phyloP scores from a whole-genome alignment of 495 filamentous ascomycete species.

The Jackrogersella minutella region DNA sequence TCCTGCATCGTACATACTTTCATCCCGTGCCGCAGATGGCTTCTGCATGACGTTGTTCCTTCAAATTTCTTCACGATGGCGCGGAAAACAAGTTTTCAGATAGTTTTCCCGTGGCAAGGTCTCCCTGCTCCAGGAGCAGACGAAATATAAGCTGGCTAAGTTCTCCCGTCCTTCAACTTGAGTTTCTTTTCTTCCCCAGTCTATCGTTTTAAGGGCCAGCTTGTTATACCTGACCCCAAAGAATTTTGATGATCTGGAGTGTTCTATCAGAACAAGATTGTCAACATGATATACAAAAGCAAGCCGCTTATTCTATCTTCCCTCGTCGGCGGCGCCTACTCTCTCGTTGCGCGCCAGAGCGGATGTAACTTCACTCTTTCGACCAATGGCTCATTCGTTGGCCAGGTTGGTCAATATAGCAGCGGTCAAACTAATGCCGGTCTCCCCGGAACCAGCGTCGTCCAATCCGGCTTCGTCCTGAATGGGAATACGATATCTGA shows the following conservation, averaged over 20 bases:
- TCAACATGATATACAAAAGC: conserved; percentile 36
- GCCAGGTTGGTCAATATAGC: conserved; percentile 38
- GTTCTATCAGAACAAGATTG: conserved; percentile 9
- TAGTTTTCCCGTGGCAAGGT: conserved; percentile 12
- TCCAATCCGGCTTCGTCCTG: conserved; percentile 30
- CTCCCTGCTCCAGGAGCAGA: background rate
- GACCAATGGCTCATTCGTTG: conserved; percentile 29
- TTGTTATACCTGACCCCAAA: conserved; percentile 28
- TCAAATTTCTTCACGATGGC: background rate
- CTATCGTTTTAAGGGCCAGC: conserved; percentile 33
- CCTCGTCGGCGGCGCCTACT: conserved; percentile 28
- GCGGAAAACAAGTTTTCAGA: conserved; percentile 26
- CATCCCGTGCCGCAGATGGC: conserved; percentile 2
- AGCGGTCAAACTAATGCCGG: conserved; percentile 33
- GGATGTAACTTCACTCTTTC: conserved; percentile 37
- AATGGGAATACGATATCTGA: conserved; percentile 40
- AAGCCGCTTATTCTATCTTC: conserved; percentile 28
- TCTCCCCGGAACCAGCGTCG: conserved; percentile 15
- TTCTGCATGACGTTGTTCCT: conserved; percentile 25
- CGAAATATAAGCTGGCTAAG: conserved; percentile 30
- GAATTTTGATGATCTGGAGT: conserved; percentile 17
- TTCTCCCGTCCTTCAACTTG: conserved; percentile 11
- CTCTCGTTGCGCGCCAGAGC: conserved; percentile 35
- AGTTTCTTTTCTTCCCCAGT: conserved; percentile 19
- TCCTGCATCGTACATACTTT: conserved; percentile 2